Base-by-base conservation (phyloP, 352 stramenopile species). In the Globisporangium apiculatum region DNA sequence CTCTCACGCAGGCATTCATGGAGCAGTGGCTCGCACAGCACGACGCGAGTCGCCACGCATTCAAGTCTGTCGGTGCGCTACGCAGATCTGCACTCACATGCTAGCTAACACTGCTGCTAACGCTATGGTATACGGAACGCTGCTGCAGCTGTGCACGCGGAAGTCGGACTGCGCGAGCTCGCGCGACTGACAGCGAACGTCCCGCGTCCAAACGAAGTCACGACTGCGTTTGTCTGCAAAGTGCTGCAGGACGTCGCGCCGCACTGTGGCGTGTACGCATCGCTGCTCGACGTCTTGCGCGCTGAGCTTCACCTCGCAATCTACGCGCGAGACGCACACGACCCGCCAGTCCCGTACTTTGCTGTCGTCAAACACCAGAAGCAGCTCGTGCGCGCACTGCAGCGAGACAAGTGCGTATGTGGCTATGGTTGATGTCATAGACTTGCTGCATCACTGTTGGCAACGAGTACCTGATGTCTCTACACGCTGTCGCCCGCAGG, bases 81-180 rank as follows among this genome's bases (percentile, higher is more conserved):
- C 18, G 18, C 18, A 24, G 6, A 1, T 6, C 7, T 11, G n/a
- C 15, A n/a, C 43, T 55, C 36, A 42, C 40, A 47, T 41, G 0
- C n/a, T 37, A 14, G 63, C 37, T 38, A 10, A 9, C 15, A 11
- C 5, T 36, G 12, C 36, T 46, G n/a, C 50, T 36, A 12, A 24
- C 18, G 18, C 18, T 24, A 24, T 24, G 18, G 18, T 24, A 24
- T 24, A 24, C 18, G 18, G 41, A 5, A 5, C 14, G 36, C 36
- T 24, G 18, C 18, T 24, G 36, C 35, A 91, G 81, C 61, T 35
- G 68, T 91, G 4, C 74, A 86, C 11, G 82, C 82, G 0, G 74
- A 91, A 15, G 68, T 91, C 38, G 75, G 72, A 0, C 85, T 89
- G 55, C 69, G 77, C 24, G 81, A 89, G 42, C 69, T 91, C 47